Percentiles rank a stretch among this genome's conserved stretches.
phyloP scores from a whole-genome alignment of 192 early-diverging fungal species.

The Coemansia sp. region DNA sequence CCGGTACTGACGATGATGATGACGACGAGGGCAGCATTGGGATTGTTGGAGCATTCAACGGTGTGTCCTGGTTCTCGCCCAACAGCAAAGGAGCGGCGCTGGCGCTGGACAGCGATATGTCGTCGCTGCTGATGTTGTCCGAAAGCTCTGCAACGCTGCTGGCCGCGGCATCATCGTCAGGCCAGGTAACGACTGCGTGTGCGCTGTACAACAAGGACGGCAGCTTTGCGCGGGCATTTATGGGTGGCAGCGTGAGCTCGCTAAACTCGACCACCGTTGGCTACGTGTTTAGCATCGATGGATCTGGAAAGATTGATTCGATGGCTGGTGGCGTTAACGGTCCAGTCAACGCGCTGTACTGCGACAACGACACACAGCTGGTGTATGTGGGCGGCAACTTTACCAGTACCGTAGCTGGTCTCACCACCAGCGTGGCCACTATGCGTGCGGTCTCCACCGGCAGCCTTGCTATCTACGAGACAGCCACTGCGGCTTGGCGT shows the following conservation, averaged over 20 bases:
- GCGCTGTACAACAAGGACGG: conserved; percentile 41
- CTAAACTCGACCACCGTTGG: conserved; percentile 34
- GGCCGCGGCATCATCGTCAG: conserved; percentile 23
- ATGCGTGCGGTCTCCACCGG: conserved; percentile 34
- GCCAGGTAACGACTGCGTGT: conserved; percentile 37
- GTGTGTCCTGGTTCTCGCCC: conserved; percentile 44
- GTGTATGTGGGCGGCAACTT: conserved; percentile 57
- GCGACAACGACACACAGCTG: conserved; percentile 34
- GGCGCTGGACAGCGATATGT: conserved; percentile 28
- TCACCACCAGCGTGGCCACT: conserved; percentile 24
- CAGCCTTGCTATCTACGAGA: conserved; percentile 33
- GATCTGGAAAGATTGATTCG: conserved; percentile 22
- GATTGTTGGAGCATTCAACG: conserved; percentile 53
- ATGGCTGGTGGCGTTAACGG: conserved; percentile 51
- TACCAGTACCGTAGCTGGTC: conserved; percentile 30
- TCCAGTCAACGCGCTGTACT: conserved; percentile 47
- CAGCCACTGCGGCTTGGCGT: conserved; percentile 51
- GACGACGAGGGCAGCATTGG: conserved; percentile 46
- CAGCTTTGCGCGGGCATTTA: conserved; percentile 23
- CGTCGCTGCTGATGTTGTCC: conserved; percentile 43
- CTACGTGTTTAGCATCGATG: conserved; percentile 39
- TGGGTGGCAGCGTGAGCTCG: conserved; percentile 44
- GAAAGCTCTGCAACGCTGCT: conserved; percentile 33
- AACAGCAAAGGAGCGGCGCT: conserved; percentile 25
- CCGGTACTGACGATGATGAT: not conserved